Evolutionary conservation across 192 early-diverging fungal genomes (phyloP).

Genomic region (Linnemannia exigua): DNA sequence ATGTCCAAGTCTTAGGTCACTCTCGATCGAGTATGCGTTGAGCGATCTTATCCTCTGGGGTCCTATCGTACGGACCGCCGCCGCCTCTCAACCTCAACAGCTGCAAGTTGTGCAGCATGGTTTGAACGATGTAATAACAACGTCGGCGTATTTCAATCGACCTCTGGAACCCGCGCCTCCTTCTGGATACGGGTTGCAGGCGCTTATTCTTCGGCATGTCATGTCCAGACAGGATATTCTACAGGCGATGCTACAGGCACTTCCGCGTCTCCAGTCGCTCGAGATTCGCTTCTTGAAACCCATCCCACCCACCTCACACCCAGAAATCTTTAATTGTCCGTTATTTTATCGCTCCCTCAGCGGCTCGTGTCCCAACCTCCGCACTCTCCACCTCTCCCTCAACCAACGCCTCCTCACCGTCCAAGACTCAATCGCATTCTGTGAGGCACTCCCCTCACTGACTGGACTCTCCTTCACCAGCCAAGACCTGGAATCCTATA

Average conservation of each 20-base stretch:
- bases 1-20: neutral
- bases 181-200: neutral
- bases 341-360: neutral
- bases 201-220: neutral
- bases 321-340: neutral
- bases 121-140: too few relatives aligned
- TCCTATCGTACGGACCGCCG: neutral
- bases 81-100: neutral
- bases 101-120: too few relatives aligned
- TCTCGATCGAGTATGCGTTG: neutral
- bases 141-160: neutral
- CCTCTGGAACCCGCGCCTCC: neutral
- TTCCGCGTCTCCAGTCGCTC: neutral
- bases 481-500: neutral
- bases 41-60: neutral
- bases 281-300: neutral
- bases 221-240: neutral
- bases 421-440: neutral
- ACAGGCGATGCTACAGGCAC: neutral
- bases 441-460: neutral
- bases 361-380: neutral
- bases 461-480: neutral
- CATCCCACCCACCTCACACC: neutral
- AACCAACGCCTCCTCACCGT: neutral
- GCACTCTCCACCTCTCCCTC: neutral